Percentiles rank a stretch among this genome's conserved stretches.
Evolutionary conservation across 2,329 filamentous ascomycete species (phyloP).

Genomic region (Penicillium sp.): DNA sequence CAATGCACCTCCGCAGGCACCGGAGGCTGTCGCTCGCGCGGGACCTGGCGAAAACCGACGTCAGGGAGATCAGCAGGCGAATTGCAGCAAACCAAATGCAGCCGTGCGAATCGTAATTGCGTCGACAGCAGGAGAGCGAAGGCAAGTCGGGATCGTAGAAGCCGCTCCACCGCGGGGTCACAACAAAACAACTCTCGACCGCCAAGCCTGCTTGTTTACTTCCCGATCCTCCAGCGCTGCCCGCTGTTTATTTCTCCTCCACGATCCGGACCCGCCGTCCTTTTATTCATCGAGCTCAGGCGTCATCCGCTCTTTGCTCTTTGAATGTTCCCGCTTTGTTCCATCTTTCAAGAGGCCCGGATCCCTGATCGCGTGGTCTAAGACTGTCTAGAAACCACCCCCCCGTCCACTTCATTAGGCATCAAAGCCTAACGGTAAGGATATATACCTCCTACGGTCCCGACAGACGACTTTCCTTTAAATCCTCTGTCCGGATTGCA

Average conservation of each 20-base stretch:
- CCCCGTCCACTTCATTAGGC: slow-evolving; percentile 19
- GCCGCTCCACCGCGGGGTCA: slow-evolving; percentile 26
- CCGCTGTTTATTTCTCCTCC: slow-evolving; percentile 20
- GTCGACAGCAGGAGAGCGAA: slow-evolving; percentile 5
- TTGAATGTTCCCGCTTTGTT: no score
- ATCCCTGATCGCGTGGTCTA: slow-evolving; percentile 12
- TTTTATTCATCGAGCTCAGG: no score
- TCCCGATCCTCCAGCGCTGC: slow-evolving; percentile 20
- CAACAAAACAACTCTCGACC: slow-evolving; percentile 24
- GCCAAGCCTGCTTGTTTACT: slow-evolving; percentile 29
- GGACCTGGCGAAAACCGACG: neutral
- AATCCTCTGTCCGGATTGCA: neutral
- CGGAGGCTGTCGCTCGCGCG: slow-evolving; percentile 11
- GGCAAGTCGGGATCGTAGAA: slow-evolving; percentile 8
- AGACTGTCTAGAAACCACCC: slow-evolving; percentile 10
- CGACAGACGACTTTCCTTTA: neutral
- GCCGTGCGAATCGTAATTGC: no score
- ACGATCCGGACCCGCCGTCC: slow-evolving; percentile 1
- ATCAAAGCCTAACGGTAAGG: slow-evolving; percentile 19
- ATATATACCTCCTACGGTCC: neutral
- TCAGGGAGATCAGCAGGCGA: neutral
- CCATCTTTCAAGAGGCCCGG: no score
- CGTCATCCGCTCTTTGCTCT: no score
- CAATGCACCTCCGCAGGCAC: slow-evolving; percentile 21
- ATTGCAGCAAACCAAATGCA: slow-evolving; percentile 7